Base-by-base conservation (phyloP, 2,329 filamentous ascomycete species). In the Fusarium sp. region DNA sequence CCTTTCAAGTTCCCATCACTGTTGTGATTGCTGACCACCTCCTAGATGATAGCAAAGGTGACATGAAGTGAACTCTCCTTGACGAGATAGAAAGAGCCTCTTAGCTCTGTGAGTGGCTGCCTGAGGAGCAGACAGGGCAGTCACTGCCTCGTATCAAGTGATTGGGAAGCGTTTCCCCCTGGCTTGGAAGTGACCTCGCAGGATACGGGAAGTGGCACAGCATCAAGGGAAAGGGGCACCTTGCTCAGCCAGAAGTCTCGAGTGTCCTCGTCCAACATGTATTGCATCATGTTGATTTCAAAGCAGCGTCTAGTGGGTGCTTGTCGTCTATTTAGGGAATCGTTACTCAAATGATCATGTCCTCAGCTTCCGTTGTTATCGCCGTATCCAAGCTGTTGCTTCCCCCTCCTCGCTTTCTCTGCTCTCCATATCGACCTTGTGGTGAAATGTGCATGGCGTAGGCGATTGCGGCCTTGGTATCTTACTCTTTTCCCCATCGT, bases 401-500 rank as follows among this genome's bases (percentile, higher is more conserved):
- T 59, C 25, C 23, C 2, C 25, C 57, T 59, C 23, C 27, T 59
- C 18, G 3, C 52, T 50, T 18, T 74, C 37, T 25, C 45, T 60
- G 43, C 14, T 35, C 18, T 14, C 58, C 11, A 10, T 37, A 16
- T 66, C 30, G 41, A 48, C 64, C 37, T 39, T 35, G 16, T n/a
- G 32, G 13, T 35, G 34, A 39, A 34, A 35, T 57, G 20, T 37
- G 50, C 48, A 48, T 59, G 39, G 54, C 56, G 61, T 57, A 54
- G 61, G 61, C 23, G 10, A 32, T 25, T 32, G 30, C 9, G 16
- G 72, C 43, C 58, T 73, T 73, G 58, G 70, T 69, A 64, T 77
- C 76, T 52, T 69, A 76, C 50, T 77, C 76, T 34, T 85, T 90
- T 61, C 93, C 93, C 95, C 95, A 98, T 81, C 95, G 88, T 61